Evolutionary conservation across 106 monocot genomes (phyloP).

Genomic region (Dendrobium catenatum): DNA sequence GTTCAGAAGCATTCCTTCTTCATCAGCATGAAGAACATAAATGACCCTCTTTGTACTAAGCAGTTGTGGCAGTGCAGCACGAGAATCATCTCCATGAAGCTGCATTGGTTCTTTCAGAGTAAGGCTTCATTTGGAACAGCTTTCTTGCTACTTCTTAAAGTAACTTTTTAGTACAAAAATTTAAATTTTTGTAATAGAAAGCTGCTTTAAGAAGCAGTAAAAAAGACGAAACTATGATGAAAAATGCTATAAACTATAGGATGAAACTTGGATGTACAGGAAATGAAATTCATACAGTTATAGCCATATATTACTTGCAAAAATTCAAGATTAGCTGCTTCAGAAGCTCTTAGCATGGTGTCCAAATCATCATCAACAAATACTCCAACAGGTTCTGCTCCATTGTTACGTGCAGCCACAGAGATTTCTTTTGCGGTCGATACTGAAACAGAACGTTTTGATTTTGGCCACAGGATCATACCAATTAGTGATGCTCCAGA

Average conservation of each 20-base stretch:
- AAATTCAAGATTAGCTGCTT: conserved; percentile 43
- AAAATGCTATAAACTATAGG: not conserved
- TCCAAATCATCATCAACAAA: conserved; percentile 81
- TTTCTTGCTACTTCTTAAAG: too few species aligned
- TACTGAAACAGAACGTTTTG: conserved; percentile 70
- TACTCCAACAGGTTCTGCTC: conserved; percentile 81
- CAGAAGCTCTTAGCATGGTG: conserved; percentile 46
- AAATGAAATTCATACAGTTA: not conserved
- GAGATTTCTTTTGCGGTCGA: conserved; percentile 76
- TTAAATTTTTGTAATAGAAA: too few species aligned
- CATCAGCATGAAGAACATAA: conserved; percentile 85
- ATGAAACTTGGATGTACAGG: not conserved
- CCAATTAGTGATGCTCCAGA: conserved; percentile 83
- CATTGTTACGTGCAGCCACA: conserved; percentile 50
- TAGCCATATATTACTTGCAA: conserved; percentile 38
- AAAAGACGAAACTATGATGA: too few species aligned
- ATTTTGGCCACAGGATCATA: conserved; percentile 89
- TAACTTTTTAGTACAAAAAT: too few species aligned
- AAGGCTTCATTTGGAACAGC: not conserved
- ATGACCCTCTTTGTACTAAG: conserved; percentile 36
- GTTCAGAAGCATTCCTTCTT: conserved; percentile 70
- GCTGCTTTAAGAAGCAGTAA: too few species aligned
- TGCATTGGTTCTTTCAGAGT: conserved; percentile 15
- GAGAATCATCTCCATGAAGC: conserved; percentile 89
- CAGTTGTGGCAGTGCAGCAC: conserved; percentile 37